Conservation (phyloP, 257 asterid species). For the Galeopsis tetrahit region DNA sequence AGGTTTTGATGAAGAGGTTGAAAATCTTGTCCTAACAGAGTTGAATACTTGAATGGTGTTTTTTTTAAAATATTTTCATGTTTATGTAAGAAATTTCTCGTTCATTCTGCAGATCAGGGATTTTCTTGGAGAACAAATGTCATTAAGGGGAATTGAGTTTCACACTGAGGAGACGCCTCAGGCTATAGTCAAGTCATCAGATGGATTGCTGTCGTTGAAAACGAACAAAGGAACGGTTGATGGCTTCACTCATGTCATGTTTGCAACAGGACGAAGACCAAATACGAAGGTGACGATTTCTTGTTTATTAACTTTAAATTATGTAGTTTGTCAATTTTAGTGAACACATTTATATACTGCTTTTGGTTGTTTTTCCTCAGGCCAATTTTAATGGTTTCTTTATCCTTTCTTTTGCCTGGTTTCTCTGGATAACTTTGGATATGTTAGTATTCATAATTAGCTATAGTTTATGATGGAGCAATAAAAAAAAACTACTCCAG, state of each 20-base stretch:
- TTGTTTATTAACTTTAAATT: constrained; percentile 5
- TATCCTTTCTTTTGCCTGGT: background rate
- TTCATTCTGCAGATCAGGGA: constrained; percentile 74
- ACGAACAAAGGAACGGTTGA: constrained; percentile 86
- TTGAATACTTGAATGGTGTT: constrained; percentile 16
- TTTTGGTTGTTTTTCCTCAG: constrained; percentile 3
- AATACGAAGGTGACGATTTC: constrained; percentile 68
- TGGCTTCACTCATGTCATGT: constrained; percentile 94
- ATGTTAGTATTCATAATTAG: constrained; percentile 12
- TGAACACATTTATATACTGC: background rate
- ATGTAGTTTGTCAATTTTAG: background rate
- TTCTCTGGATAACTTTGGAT: background rate
- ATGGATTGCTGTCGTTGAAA: constrained; percentile 79
- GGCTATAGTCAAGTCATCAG: constrained; percentile 74
- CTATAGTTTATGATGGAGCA: constrained; percentile 23
- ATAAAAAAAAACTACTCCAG: background rate
- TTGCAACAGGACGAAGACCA: constrained; percentile 91
- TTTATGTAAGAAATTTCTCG: constrained; percentile 28
- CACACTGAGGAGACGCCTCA: constrained; percentile 88
- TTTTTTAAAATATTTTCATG: constrained; percentile 14
- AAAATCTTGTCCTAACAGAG: constrained; percentile 19
- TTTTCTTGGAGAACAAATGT: constrained; percentile 92
- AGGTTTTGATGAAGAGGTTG: constrained; percentile 97
- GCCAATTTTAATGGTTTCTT: constrained; percentile 10
- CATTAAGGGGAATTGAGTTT: constrained; percentile 82